These are phyloP conservation scores for Boletus tomentosulus DNA, from an alignment of 768 basidiomycete species.

Conservation along the genomic window DNA sequence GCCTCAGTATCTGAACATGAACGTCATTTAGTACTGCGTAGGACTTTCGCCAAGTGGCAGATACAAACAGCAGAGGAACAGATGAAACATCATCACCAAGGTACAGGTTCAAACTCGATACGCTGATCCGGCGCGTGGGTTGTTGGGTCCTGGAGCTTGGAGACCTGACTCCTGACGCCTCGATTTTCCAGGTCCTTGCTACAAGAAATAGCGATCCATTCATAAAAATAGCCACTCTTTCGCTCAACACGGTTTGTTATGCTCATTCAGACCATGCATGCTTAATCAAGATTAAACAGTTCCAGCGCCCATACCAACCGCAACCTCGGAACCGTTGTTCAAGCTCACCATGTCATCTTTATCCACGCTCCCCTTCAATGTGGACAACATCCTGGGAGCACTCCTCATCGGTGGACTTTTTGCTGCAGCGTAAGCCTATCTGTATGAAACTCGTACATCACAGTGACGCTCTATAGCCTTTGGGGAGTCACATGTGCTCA, in stretches of 20 bases:
- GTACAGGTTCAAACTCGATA: neutral
- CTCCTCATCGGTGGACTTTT: slow-evolving; percentile 52
- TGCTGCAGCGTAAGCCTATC: slow-evolving; percentile 45
- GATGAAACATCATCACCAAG: neutral
- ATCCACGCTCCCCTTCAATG: slow-evolving; percentile 26
- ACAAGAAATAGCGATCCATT: too few species aligned
- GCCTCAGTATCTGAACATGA: neutral
- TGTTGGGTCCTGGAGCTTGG: neutral
- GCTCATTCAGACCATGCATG: neutral
- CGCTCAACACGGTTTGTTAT: too few species aligned
- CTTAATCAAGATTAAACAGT: neutral
- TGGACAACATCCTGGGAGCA: slow-evolving; percentile 47
- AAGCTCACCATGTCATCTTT: neutral
- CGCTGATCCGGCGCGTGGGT: neutral
- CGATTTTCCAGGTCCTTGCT: too few species aligned
- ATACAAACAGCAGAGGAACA: neutral
- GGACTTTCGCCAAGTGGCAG: neutral
- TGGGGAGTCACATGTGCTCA: slow-evolving; percentile 56
- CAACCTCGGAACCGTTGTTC: neutral
- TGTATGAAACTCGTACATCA: neutral
- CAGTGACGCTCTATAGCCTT: slow-evolving; percentile 33
- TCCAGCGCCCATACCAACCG: neutral
- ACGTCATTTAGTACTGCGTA: neutral
- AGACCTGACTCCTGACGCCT: too few species aligned
- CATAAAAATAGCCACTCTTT: too few species aligned